phyloP scores from a whole-genome alignment of 1,139 yeast species.

The Wickerhamomyces sp. region DNA sequence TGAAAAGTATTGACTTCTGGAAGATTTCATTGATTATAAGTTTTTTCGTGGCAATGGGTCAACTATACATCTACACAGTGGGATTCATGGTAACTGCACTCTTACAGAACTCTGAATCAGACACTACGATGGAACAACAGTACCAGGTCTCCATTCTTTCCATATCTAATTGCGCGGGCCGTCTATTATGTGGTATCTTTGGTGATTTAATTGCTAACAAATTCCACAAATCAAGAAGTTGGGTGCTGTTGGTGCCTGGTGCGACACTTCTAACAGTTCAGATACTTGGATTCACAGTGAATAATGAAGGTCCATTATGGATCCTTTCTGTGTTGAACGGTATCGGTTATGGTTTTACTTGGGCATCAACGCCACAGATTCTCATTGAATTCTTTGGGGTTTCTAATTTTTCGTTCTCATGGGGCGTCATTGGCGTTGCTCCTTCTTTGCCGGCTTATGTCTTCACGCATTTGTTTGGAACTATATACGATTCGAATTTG shows the following conservation, averaged over 20 bases:
- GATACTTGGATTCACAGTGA: slow-evolving; percentile 32
- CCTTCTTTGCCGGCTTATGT: slow-evolving; percentile 48
- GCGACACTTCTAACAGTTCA: slow-evolving; percentile 31
- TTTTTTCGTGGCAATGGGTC: slow-evolving; percentile 50
- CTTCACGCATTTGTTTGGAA: slow-evolving; percentile 48
- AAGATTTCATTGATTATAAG: slow-evolving; percentile 42
- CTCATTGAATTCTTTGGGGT: slow-evolving; percentile 55
- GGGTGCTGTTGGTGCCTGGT: slow-evolving; percentile 44
- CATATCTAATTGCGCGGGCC: slow-evolving; percentile 48
- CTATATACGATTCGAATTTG: slow-evolving; percentile 43
- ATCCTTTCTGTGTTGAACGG: slow-evolving; percentile 43
- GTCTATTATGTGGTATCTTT: slow-evolving; percentile 45
- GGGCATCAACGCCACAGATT: slow-evolving; percentile 54
- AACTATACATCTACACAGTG: slow-evolving; percentile 57
- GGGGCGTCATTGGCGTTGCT: slow-evolving; percentile 53
- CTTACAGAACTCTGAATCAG: slow-evolving; percentile 23
- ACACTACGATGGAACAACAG: slow-evolving; percentile 46
- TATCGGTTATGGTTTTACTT: slow-evolving; percentile 51
- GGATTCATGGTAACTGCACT: slow-evolving; percentile 57
- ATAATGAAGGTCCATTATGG: slow-evolving; percentile 31
- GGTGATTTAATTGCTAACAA: slow-evolving; percentile 47
- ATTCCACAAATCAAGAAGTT: slow-evolving; percentile 37
- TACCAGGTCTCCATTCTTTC: slow-evolving; percentile 52
- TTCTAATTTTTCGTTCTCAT: slow-evolving; percentile 47
- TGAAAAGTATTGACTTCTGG: slow-evolving; percentile 42